A percentile compares a stretch with the other conserved stretches of the same genome.
Evolutionary conservation across 192 early-diverging fungal genomes (phyloP).

Genomic region (Fimicolochytrium jonesii): DNA sequence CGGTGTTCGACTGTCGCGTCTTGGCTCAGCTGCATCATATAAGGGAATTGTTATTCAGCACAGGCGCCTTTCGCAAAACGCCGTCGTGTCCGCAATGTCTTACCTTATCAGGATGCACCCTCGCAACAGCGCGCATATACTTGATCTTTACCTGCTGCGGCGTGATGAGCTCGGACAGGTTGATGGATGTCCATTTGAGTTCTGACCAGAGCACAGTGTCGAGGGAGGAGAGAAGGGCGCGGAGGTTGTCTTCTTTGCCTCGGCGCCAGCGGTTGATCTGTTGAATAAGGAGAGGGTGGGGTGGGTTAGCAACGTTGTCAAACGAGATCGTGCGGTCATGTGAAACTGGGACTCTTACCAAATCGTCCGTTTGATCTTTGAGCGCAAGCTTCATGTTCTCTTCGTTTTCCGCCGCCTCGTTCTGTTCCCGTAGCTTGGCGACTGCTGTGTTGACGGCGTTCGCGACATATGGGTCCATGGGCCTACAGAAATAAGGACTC

Average conservation of each 20-base stretch:
- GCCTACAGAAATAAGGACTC: too few relatives aligned
- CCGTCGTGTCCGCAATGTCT: too few relatives aligned
- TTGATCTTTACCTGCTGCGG: conserved; percentile 82
- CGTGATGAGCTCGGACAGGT: conserved; percentile 80
- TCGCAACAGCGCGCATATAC: conserved; percentile 90
- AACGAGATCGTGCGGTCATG: too few relatives aligned
- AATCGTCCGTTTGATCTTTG: conserved; percentile 74
- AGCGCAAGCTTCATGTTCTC: conserved; percentile 71
- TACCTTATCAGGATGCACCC: conserved; percentile 93
- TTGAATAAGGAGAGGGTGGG: neutral
- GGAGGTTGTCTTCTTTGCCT: conserved; percentile 87
- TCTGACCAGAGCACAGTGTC: conserved; percentile 75
- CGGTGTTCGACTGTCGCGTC: conserved; percentile 72
- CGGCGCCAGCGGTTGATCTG: conserved; percentile 67
- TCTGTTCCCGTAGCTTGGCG: conserved; percentile 67
- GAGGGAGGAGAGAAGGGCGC: conserved; percentile 80
- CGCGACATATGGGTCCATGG: conserved; percentile 3
- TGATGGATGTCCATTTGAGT: conserved; percentile 67
- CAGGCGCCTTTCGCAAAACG: too few relatives aligned
- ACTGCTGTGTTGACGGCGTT: conserved; percentile 56
- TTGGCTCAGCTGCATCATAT: conserved; percentile 43
- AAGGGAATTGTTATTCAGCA: too few relatives aligned
- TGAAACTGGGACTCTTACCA: conserved; percentile 42
- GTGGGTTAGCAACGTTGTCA: too few relatives aligned
- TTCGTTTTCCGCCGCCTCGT: conserved; percentile 63